Evolutionary conservation across 208 protist genomes (phyloP).

Genomic region (Trichomonas gallinae): DNA sequence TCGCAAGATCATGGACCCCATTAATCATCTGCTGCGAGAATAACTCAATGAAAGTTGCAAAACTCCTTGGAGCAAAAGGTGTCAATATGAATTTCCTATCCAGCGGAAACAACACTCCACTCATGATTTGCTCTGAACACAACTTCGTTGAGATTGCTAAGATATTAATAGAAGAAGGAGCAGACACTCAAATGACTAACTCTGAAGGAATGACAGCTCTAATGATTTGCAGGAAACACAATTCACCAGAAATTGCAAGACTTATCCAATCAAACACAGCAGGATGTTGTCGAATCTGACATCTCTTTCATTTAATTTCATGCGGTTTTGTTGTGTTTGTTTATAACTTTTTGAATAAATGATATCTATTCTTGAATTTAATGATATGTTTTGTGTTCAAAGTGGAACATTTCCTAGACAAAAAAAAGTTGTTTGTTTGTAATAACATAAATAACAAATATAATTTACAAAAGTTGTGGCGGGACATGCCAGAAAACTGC

Average conservation of each 20-base stretch:
- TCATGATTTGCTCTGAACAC: neutral
- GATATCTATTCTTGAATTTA: too few relatives aligned
- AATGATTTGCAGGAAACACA: neutral
- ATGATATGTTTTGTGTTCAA: too few relatives aligned
- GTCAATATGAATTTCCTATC: neutral
- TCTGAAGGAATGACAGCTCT: neutral
- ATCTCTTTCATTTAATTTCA: too few relatives aligned
- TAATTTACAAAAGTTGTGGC: neutral
- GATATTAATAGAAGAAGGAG: neutral
- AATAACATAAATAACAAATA: neutral
- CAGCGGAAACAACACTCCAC: neutral
- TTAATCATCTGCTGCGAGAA: neutral
- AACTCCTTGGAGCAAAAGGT: neutral
- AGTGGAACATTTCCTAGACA: too few relatives aligned
- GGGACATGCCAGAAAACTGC: neutral
- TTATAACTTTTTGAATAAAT: too few relatives aligned
- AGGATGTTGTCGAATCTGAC: neutral
- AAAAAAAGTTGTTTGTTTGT: too few relatives aligned
- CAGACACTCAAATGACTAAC: neutral
- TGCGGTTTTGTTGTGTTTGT: too few relatives aligned
- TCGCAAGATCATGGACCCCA: neutral
- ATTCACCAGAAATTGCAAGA: neutral
- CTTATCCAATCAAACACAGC: neutral
- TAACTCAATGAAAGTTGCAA: neutral
- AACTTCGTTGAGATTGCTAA: neutral